Percentiles rank a stretch among this genome's conserved stretches.
Evolutionary conservation across 805 yeast species (phyloP).

Genomic region (Sungouiozyma ichnusensis): DNA sequence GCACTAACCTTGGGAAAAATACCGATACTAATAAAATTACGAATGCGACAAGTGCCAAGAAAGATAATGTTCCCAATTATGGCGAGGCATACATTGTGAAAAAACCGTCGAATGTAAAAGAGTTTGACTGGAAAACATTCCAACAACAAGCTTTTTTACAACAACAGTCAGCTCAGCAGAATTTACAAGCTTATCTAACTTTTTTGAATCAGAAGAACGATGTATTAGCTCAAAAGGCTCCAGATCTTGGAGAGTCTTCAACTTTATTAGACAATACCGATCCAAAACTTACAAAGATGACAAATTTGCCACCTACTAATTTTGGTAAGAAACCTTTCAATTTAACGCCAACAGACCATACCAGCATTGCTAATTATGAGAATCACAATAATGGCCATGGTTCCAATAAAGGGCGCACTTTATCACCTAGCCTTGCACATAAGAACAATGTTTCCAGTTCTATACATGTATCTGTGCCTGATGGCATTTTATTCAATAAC

Average conservation of each 20-base stretch:
- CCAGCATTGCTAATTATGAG: background rate
- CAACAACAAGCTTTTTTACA: constrained; percentile 27
- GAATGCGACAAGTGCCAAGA: too few species aligned
- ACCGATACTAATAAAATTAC: constrained; percentile 1
- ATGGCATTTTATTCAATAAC: constrained; percentile 18
- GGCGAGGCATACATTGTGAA: constrained; percentile 21
- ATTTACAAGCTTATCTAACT: constrained; percentile 24
- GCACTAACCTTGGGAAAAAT: background rate
- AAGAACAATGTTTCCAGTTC: background rate
- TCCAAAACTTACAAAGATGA: background rate
- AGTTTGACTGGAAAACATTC: constrained; percentile 26
- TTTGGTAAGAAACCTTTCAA: background rate
- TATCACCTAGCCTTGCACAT: background rate
- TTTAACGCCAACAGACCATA: background rate
- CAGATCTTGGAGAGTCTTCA: background rate
- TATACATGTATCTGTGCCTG: constrained; percentile 1
- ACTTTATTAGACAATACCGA: background rate
- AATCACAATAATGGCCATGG: background rate
- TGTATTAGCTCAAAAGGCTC: background rate
- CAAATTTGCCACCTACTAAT: background rate
- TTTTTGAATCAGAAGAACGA: constrained; percentile 10
- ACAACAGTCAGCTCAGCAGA: constrained; percentile 28
- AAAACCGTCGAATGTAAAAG: constrained; percentile 22
- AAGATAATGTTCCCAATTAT: background rate
- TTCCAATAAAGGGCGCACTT: background rate